Conservation (phyloP, 192 early-diverging fungal species). For the Coemansia asiatica region DNA sequence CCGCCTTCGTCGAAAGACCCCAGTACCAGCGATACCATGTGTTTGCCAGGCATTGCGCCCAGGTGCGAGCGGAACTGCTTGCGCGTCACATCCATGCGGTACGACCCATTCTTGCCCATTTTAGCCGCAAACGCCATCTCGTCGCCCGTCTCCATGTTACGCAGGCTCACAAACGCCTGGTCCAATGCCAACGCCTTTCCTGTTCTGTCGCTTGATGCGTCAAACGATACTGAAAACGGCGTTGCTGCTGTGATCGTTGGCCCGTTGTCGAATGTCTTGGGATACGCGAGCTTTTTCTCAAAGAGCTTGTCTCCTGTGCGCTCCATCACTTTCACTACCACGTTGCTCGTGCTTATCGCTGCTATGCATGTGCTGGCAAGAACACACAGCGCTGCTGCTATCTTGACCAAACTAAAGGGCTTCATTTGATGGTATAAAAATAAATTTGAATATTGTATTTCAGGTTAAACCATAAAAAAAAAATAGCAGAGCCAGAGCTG, state of each 20-base stretch:
- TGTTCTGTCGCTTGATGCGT: constrained; percentile 1
- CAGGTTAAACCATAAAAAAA: too few relatives aligned
- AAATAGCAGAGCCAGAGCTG: background rate
- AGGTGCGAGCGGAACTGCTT: constrained; percentile 40
- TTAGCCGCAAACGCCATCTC: constrained; percentile 33
- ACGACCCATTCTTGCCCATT: constrained; percentile 19
- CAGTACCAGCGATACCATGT: constrained; percentile 37
- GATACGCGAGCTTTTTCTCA: constrained; percentile 23
- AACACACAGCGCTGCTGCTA: background rate
- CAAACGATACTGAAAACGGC: constrained; percentile 38
- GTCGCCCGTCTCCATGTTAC: constrained; percentile 23
- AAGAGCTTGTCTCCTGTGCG: constrained; percentile 53
- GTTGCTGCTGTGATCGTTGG: constrained; percentile 31
- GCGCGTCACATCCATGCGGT: constrained; percentile 34
- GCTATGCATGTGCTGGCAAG: constrained; percentile 5
- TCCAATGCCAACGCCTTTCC: constrained; percentile 23
- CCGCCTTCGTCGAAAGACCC: constrained; percentile 41
- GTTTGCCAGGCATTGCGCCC: constrained; percentile 17
- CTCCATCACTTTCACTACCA: constrained; percentile 41
- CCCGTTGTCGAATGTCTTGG: constrained; percentile 9
- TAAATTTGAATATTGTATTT: background rate
- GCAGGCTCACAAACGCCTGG: constrained; percentile 46
- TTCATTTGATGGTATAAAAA: background rate
- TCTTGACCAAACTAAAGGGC: background rate
- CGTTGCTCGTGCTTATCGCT: constrained; percentile 16